A percentile compares a stretch with the other conserved stretches of the same genome.
These are phyloP conservation scores for Citrullus mucosospermus DNA, from an alignment of 306 rosid genomes.

Conservation along the genomic window DNA sequence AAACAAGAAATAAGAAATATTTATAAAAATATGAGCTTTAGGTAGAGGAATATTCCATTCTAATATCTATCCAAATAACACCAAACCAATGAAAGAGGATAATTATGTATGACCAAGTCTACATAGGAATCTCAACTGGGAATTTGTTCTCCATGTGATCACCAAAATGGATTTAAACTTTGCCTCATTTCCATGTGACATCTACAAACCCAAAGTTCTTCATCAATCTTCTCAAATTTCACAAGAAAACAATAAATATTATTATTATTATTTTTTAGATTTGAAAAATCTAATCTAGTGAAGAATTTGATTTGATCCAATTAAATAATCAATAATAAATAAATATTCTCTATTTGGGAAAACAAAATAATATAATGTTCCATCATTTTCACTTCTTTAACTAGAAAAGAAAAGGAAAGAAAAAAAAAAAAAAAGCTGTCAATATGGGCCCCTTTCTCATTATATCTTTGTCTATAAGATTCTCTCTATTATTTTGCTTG, in stretches of 20 bases:
- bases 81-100: background rate
- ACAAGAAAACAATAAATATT: background rate
- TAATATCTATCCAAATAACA: background rate
- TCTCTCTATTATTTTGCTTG: slow-evolving; percentile 61
- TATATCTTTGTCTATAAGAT: slow-evolving; percentile 52
- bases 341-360: background rate
- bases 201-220: background rate
- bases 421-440: slow-evolving; percentile 17
- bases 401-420: background rate
- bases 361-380: slow-evolving; percentile 1
- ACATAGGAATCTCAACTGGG: background rate
- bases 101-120: background rate
- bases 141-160: background rate
- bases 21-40: too few relatives aligned
- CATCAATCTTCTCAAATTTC: background rate
- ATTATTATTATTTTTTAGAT: background rate
- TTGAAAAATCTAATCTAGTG: slow-evolving; percentile 2
- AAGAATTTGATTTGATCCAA: background rate
- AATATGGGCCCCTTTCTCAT: slow-evolving; percentile 44
- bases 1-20: background rate
- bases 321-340: background rate
- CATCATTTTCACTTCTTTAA: slow-evolving; percentile 2
- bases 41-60: background rate
- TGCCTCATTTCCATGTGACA: background rate
- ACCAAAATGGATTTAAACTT: background rate